Conservation (phyloP, 176 grass and related monocot genomes). For the Oryza nivara region DNA sequence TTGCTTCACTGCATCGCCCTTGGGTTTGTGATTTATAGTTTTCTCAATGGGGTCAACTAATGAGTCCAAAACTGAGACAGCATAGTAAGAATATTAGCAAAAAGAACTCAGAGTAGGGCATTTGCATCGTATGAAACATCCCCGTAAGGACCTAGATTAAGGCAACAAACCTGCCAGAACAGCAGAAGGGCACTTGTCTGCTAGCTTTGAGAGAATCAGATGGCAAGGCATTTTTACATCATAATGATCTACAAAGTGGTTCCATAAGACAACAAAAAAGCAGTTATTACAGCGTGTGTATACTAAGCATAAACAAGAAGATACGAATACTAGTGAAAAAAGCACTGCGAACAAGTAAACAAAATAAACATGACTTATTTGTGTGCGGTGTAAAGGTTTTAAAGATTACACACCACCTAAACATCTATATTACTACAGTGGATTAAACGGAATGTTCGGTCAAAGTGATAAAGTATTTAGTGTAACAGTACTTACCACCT, state of each 20-base stretch:
- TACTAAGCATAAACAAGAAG: neutral
- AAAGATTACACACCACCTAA: neutral
- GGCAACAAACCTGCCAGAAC: constrained; percentile 82
- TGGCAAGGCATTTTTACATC: constrained; percentile 99
- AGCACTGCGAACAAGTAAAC: neutral
- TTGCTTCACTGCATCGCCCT: constrained; percentile 96
- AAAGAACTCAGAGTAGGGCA: constrained; percentile 28
- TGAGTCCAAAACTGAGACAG: constrained; percentile 81
- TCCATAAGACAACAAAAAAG: neutral
- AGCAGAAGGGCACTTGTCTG: constrained; percentile 96
- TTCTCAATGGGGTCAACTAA: constrained; percentile 93
- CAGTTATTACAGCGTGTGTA: neutral
- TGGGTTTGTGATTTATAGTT: constrained; percentile 88
- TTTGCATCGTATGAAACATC: neutral
- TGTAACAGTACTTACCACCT: constrained; percentile 56
- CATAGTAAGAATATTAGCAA: constrained; percentile 32
- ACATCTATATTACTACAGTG: neutral
- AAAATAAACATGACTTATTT: neutral
- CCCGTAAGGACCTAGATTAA: neutral
- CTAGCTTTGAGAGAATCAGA: constrained; percentile 97
- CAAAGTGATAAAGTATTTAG: neutral
- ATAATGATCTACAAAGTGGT: constrained; percentile 77
- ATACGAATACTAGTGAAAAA: neutral
- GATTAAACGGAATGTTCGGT: neutral
- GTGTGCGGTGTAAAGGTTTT: neutral